Evolutionary conservation across 768 basidiomycete genomes (phyloP), one percentile per base, ranked within the genome.

Genomic region (Sarcomyxa edulis): DNA sequence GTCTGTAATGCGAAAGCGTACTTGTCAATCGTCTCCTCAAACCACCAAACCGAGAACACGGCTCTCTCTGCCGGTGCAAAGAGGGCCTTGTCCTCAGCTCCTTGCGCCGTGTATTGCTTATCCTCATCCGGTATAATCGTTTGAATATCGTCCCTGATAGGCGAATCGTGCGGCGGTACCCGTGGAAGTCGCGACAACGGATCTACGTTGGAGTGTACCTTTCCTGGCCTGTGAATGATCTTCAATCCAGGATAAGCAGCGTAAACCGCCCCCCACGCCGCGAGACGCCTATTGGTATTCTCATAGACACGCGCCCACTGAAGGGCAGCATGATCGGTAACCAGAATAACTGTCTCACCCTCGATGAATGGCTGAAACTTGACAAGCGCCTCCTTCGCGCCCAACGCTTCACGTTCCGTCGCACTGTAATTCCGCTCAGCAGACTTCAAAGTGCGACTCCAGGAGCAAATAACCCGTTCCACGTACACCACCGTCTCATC

Each of bases 381-480:
- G n/a, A n/a, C n/a, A n/a, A n/a, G n/a, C n/a, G n/a, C n/a, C n/a
- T n/a, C n/a, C n/a, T n/a, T n/a, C n/a, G n/a, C n/a, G n/a, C n/a
- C n/a, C n/a, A n/a, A n/a, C n/a, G n/a, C n/a, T n/a, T n/a, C n/a
- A n/a, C n/a, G n/a, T n/a, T n/a, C n/a, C n/a, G n/a, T n/a, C n/a
- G n/a, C n/a, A n/a, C n/a, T n/a, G n/a, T n/a, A n/a, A n/a, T n/a
- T n/a, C n/a, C n/a, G n/a, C n/a, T n/a, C n/a, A n/a, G n/a, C n/a
- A n/a, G 47, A 27, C 29, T 53, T 48, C 6, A 60, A 35, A 2
- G 52, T 47, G 7, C 51, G 28, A n/a, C 48, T 50, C 60, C 61
- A 60, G 35, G 60, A 61, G 7, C 48, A 40, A 9, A 59, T 56
- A 0, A 62, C 56, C 18, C 56, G 16, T 43, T 62, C 60, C 1